These are phyloP conservation scores for Trichoderma gamsii DNA, from an alignment of 495 filamentous ascomycete genomes.

Conservation along the genomic window DNA sequence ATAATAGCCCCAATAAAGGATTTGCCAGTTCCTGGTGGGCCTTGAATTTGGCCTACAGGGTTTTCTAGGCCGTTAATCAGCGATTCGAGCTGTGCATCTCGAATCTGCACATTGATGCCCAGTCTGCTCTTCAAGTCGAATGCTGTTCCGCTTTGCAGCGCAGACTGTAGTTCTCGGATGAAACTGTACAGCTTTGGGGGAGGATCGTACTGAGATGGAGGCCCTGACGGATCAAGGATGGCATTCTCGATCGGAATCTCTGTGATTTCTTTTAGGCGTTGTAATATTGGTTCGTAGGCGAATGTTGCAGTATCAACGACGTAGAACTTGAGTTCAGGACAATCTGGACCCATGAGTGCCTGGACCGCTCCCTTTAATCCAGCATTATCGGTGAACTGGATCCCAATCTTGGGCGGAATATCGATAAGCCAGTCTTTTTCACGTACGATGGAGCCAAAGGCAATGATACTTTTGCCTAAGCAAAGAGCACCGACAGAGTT, in stretches of 20 bases:
- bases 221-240: slow-evolving; percentile 30
- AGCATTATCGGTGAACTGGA: slow-evolving; percentile 45
- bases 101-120: background rate
- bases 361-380: slow-evolving; percentile 31
- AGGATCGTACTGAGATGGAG: background rate
- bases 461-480: slow-evolving; percentile 44
- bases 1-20: slow-evolving; percentile 69
- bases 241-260: slow-evolving; percentile 49
- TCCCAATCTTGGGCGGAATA: slow-evolving; percentile 42
- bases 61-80: slow-evolving; percentile 49
- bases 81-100: slow-evolving; percentile 44
- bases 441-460: slow-evolving; percentile 57
- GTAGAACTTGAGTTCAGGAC: slow-evolving; percentile 41
- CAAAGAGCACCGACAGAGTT: slow-evolving; percentile 56
- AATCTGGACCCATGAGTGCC: slow-evolving; percentile 32
- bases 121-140: background rate
- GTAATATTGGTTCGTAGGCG: slow-evolving; percentile 65
- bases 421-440: slow-evolving; percentile 46
- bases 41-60: slow-evolving; percentile 61
- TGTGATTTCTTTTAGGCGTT: slow-evolving; percentile 49
- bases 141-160: background rate
- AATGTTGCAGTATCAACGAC: slow-evolving; percentile 62
- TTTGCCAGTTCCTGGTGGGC: slow-evolving; percentile 77
- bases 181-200: background rate
- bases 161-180: background rate